Base-by-base conservation (phyloP, 768 basidiomycete genomes). In the Boletus sensibilis region DNA sequence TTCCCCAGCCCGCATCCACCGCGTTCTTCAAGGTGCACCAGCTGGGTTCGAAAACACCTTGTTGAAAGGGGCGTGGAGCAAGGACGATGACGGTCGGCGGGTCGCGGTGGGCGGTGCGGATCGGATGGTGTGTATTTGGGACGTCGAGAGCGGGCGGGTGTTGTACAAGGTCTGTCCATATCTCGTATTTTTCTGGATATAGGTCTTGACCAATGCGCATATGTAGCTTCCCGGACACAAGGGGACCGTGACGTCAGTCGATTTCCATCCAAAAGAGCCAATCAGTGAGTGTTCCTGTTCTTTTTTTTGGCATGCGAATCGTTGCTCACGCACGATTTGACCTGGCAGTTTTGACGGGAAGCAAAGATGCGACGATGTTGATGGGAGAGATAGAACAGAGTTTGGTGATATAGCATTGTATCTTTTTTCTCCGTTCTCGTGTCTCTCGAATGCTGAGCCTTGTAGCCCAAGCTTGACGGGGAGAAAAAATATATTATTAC, bases 231-330 rank as follows among this genome's bases (percentile, higher is more conserved):
- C 96, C 38, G 96, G 96, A 14, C 96, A 99, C 72, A 97, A 93
- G 71, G 95, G 96, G 12, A 95, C 95, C 0, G 94, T 98, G 14
- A 94, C 93, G 1, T 78, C 88, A n/a, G 92, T 94, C 0, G 97
- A 96, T 64, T 97, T 96, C 78, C 94, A 96, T 70, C 94, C 96
- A 10, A 92, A 87, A 66, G 94, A 97, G 64, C 95, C 94, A 12
- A 94, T 97, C 70, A 83, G 94, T 96, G 72, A 61, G 94, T 78
- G 12, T 8, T 53, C 16, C 16, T 14, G 16, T 48, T 23, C 23
- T 39, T 41, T 9, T 45, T 33, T 23, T 16, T 25, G 33, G 31
- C 25, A 39, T 55, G 38, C 35, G 23, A 11, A 20, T 34, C 18
- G 44, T 54, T n/a, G 38, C 52, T 66, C 31, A 66, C 12, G 42